phyloP scores from a whole-genome alignment of 177 flowering plant species.

The Vitis hybrid region DNA sequence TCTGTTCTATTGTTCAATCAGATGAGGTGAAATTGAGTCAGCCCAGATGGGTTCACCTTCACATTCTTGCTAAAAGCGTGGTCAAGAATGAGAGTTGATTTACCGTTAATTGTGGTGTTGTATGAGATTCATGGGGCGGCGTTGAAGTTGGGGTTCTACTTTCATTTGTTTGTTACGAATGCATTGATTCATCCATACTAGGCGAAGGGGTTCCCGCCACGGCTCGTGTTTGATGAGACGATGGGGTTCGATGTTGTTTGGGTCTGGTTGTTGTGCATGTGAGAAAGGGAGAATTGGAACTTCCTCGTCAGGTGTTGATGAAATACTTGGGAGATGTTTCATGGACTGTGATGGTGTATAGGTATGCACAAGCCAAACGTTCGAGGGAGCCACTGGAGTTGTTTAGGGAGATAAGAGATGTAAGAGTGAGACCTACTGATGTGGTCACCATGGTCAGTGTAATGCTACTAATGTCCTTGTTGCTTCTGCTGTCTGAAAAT shows the following conservation, averaged over 20 bases:
- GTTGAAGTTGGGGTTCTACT: conserved; percentile 19
- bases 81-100: conserved; percentile 13
- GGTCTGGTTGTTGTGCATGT: conserved; percentile 20
- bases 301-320: conserved; percentile 9
- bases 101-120: not conserved
- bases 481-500: too few species aligned
- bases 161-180: conserved; percentile 23
- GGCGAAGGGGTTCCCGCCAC: conserved; percentile 14
- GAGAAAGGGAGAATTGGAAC: conserved; percentile 20
- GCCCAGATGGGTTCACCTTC: conserved; percentile 16
- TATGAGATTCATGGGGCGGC: conserved; percentile 24
- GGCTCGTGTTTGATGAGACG: conserved; percentile 18
- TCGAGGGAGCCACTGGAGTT: conserved; percentile 16
- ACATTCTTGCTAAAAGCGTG: conserved; percentile 21
- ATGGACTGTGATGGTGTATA: conserved; percentile 13
- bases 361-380: conserved; percentile 13
- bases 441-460: conserved; percentile 20
- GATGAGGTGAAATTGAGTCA: conserved; percentile 17
- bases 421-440: conserved; percentile 9
- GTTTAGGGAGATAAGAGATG: conserved; percentile 19
- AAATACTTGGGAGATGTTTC: conserved; percentile 14
- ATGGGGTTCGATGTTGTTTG: conserved; percentile 10
- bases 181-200: conserved; percentile 28
- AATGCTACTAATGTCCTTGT: not conserved
- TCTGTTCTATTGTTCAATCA: conserved; percentile 15